Evolutionary conservation across 163 green algal species (phyloP), one percentile per base, ranked within the genome.

Genomic region (Picocystis sp.): DNA sequence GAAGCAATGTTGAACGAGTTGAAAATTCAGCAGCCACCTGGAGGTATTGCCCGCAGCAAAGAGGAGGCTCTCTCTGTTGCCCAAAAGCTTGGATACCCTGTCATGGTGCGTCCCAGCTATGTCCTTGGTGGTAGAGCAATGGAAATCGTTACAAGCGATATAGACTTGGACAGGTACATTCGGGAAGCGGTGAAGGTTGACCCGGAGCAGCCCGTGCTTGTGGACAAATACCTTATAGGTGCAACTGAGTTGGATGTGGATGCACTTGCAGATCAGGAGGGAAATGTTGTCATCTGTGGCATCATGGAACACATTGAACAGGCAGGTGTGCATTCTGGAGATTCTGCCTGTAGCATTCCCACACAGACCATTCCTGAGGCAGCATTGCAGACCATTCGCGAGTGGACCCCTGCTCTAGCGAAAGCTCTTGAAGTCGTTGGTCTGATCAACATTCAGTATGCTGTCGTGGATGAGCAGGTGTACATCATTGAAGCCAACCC

Each of bases 271-370:
- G 90, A 97, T 70, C 65, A 74, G 57, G 63, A 95, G 17, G 87
- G 87, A 61, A 92, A 91, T 66, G 81, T 93, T n/a, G 73, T 83
- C 21, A 95, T 97, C 58, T 81, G 75, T 19, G 90, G 87, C 58
- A 93, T 98, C 78, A 94, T 98, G 86, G 87, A 98, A 80, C 90
- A 98, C 77, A 97, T 97, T 63, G 90, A 98, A 78, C 81, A 95
- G 73, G 88, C 87, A n/a, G 88, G 88, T 45, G 77, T 95, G 49
- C 70, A 78, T 53, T 57, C 69, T 63, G 82, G 86, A 51, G 88
- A 97, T 74, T 89, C 75, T 0, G 87, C 87, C 0, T 95, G 87
- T 80, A 78, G 60, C 60, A 80, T 95, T 46, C 89, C 89, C 33
- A 78, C 86, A 2, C 86, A 95, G 64, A 88, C 79, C 19, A 63